Percentiles rank a stretch among this genome's conserved stretches.
Conservation (phyloP, 2,329 filamentous ascomycete genomes). For the Diaporthe eres region DNA sequence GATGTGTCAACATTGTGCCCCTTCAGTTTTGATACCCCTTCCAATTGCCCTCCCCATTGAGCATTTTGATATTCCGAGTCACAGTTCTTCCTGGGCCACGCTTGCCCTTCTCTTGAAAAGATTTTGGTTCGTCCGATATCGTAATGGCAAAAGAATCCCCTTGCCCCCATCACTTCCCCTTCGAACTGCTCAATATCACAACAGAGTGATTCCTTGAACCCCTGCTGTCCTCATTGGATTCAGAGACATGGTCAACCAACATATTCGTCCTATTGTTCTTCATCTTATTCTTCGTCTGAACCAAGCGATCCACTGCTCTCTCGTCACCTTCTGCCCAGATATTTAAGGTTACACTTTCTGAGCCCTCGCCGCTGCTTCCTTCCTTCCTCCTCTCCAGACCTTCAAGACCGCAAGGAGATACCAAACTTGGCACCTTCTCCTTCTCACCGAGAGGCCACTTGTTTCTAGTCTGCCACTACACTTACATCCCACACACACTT, state of each 20-base stretch:
- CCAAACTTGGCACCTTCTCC: background rate
- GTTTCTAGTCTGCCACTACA: background rate
- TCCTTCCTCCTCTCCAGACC: slow-evolving; percentile 28
- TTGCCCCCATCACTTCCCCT: background rate
- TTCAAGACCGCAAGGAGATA: background rate
- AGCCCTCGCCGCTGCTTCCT: slow-evolving; percentile 26
- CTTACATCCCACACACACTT: slow-evolving; percentile 4
- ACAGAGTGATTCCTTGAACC: background rate
- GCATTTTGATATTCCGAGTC: background rate
- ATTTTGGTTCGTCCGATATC: background rate
- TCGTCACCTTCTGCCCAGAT: background rate
- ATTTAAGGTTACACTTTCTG: background rate
- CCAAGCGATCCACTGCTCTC: slow-evolving; percentile 13
- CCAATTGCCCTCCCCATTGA: background rate
- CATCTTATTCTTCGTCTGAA: slow-evolving; percentile 22
- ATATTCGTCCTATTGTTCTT: slow-evolving; percentile 16
- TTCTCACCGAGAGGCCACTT: background rate
- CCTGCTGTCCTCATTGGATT: background rate
- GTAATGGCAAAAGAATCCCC: background rate
- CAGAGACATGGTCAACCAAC: background rate
- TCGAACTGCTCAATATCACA: slow-evolving; percentile 14
- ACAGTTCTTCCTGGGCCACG: background rate
- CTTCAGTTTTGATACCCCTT: background rate
- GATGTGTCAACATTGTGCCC: background rate
- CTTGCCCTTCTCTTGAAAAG: background rate